Base-by-base conservation (phyloP, 2,329 filamentous ascomycete genomes). In the Ophiocordyceps australis region DNA sequence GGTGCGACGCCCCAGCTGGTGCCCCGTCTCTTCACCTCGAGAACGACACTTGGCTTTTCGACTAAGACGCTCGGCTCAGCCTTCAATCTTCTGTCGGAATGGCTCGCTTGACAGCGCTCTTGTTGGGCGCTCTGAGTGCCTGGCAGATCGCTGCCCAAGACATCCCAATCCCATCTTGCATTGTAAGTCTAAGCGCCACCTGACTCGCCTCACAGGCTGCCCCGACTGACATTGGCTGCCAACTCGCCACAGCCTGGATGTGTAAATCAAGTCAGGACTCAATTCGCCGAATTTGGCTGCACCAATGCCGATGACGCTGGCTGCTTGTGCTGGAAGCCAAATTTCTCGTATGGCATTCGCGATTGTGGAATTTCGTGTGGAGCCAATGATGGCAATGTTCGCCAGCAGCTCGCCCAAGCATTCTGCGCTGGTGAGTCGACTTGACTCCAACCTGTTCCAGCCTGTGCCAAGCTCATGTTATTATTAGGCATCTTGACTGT, bases 281-380 rank as follows among this genome's bases (percentile, higher is more conserved):
- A 37, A 4, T 42, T 41, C 28, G 17, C 30, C 11, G 34, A 35
- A 11, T 37, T 37, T 23, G 22, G 26, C 8, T 52, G 48, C 21
- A 20, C 23, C n/a, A 41, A 34, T 30, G 43, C 43, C 18, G 35
- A 38, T 22, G 38, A 49, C 16, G 38, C 39, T 13, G 35, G 40
- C 11, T 62, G 59, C 32, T 42, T 62, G 11, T 62, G 59, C 33
- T 36, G 32, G 16, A 31, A 30, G 12, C 14, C 26, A 17, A 27
- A 37, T 21, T 37, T 46, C 22, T 27, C 30, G 18, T 39, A 32
- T 28, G 49, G 48, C 18, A 41, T 52, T 27, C 35, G 39, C n/a
- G 50, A 54, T 25, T 54, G 52, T 30, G 42, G 43, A 17, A 32
- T 31, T 14, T 37, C 40, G 8, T 51, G 49, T 25, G 34, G 35